These are phyloP conservation scores for Diddensiella transvaalensis DNA, from an alignment of 805 yeast species.

Conservation along the genomic window DNA sequence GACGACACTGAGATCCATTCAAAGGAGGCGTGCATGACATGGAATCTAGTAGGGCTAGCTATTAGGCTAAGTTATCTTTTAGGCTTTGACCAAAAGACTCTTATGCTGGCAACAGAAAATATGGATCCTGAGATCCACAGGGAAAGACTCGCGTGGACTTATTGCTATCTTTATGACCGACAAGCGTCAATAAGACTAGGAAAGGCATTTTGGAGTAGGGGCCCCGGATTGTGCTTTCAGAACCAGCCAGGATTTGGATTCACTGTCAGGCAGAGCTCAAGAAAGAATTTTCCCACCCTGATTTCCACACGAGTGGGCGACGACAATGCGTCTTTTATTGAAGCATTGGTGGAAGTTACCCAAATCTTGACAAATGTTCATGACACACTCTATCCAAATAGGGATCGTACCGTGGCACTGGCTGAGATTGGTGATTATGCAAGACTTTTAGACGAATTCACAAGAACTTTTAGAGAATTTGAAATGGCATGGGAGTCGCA, in stretches of 20 bases:
- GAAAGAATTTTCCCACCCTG: constrained; percentile 23
- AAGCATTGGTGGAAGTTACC: constrained; percentile 24
- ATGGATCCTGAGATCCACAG: constrained; percentile 22
- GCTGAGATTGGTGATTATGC: constrained; percentile 24
- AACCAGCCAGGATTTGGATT: constrained; percentile 10
- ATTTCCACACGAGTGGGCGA: constrained; percentile 14
- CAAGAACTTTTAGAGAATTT: constrained; percentile 23
- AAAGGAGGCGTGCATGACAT: constrained; percentile 21
- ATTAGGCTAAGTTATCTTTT: constrained; percentile 22
- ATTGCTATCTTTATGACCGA: constrained; percentile 25
- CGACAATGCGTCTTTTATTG: constrained; percentile 21
- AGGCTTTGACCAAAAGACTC: constrained; percentile 26
- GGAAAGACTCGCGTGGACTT: constrained; percentile 24
- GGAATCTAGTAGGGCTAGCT: constrained; percentile 26
- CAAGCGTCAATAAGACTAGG: constrained; percentile 26
- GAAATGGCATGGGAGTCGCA: constrained; percentile 20
- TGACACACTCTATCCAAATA: constrained; percentile 24
- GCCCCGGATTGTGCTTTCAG: constrained; percentile 25
- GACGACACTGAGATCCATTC: constrained; percentile 9
- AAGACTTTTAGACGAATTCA: constrained; percentile 24
- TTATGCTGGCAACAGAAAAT: constrained; percentile 14
- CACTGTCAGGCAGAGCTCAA: constrained; percentile 13
- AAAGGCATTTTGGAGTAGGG: constrained; percentile 26
- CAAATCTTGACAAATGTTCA: constrained; percentile 26
- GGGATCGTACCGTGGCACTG: constrained; percentile 26